A percentile compares a stretch with the other conserved stretches of the same genome.
Conservation (phyloP, 805 yeast genomes). For the Lachancea dasiensis region DNA sequence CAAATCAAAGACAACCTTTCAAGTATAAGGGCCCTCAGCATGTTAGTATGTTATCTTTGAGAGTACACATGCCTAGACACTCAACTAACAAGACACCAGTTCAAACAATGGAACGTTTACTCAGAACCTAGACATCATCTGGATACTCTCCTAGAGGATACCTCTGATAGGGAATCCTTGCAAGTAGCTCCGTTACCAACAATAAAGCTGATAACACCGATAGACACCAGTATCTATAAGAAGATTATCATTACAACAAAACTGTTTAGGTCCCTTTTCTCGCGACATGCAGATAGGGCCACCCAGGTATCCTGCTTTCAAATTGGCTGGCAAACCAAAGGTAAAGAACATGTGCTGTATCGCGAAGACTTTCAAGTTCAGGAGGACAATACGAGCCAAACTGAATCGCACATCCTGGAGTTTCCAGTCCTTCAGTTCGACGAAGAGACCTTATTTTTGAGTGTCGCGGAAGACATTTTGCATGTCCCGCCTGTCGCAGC, state of each 20-base stretch:
- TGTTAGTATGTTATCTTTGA: constrained; percentile 3
- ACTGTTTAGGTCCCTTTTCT: constrained; percentile 27
- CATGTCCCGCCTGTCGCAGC: constrained; percentile 34
- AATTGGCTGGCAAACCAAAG: constrained; percentile 4
- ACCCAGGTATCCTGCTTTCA: constrained; percentile 1
- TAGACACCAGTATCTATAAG: constrained; percentile 14
- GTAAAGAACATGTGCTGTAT: constrained; percentile 1
- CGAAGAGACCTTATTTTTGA: constrained; percentile 16
- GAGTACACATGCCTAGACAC: neutral
- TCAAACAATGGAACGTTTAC: constrained; percentile 46
- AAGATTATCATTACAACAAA: constrained; percentile 22
- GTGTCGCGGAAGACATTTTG: constrained; percentile 27
- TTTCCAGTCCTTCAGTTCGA: constrained; percentile 5
- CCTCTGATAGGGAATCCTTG: constrained; percentile 20
- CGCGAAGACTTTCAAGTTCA: constrained; percentile 9
- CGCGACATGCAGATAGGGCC: constrained; percentile 7
- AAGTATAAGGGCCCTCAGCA: neutral
- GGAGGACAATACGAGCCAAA: constrained; percentile 1
- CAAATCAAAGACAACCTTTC: neutral
- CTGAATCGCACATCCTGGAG: neutral
- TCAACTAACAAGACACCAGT: constrained; percentile 25
- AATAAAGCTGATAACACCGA: constrained; percentile 18
- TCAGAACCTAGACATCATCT: constrained; percentile 44
- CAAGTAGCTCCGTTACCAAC: constrained; percentile 29
- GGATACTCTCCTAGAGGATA: constrained; percentile 26